Percentiles rank a stretch among this genome's conserved stretches.
Conservation (phyloP, 495 filamentous ascomycete species). For the Penicillium ucsense region DNA sequence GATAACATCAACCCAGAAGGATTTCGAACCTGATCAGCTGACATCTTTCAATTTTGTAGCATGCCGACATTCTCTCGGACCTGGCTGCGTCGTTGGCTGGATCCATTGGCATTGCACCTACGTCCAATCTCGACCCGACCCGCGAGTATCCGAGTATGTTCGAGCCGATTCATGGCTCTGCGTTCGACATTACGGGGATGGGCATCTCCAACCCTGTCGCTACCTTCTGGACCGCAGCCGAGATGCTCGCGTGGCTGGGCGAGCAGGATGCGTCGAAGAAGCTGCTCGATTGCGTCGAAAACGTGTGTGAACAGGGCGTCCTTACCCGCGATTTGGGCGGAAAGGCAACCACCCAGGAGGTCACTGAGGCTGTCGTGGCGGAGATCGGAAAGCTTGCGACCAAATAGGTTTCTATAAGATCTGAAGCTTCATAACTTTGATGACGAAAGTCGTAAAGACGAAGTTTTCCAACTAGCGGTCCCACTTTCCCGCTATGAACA, state of each 20-base stretch:
- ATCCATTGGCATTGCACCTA: conserved; percentile 49
- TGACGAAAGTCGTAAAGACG: no score
- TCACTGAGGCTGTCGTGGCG: conserved; percentile 51
- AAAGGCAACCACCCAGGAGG: conserved; percentile 41
- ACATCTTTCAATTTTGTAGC: conserved; percentile 12
- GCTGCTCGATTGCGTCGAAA: conserved; percentile 51
- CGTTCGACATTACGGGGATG: conserved; percentile 63
- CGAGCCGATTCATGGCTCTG: conserved; percentile 59
- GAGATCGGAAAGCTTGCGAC: conserved; percentile 38
- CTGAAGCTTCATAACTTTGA: no score
- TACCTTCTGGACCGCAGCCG: conserved; percentile 58
- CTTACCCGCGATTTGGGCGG: conserved; percentile 55
- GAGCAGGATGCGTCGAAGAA: conserved; percentile 43
- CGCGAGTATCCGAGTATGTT: conserved; percentile 54
- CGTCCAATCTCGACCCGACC: conserved; percentile 55
- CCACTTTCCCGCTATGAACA: no score
- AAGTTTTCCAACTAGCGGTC: no score
- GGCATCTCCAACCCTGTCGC: conserved; percentile 64
- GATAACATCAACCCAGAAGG: no score
- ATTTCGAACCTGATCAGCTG: no score
- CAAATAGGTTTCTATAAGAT: neutral
- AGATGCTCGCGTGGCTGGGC: conserved; percentile 61
- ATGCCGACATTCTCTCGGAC: conserved; percentile 49
- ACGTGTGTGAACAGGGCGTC: conserved; percentile 47
- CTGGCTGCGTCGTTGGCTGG: conserved; percentile 48